phyloP scores from a whole-genome alignment of 2,329 filamentous ascomycete genomes.

The Thielaviopsis cerberus region DNA sequence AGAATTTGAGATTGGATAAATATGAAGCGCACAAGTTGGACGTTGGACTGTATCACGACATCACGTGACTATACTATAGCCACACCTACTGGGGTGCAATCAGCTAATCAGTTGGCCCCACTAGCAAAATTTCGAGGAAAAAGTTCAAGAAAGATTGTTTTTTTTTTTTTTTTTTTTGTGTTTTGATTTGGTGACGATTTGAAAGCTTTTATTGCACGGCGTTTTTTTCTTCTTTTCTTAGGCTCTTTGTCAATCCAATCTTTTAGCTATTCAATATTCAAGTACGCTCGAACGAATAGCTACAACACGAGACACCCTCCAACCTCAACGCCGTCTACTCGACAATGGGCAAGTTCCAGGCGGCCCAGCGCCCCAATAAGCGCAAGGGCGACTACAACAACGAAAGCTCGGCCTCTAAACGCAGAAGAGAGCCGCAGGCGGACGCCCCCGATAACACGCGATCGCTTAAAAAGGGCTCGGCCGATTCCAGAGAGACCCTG shows the following conservation, averaged over 20 bases:
- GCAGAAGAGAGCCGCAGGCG: constrained; percentile 1
- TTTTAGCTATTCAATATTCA: too few relatives aligned
- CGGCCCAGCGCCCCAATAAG: constrained; percentile 10
- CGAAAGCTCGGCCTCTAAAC: constrained; percentile 9
- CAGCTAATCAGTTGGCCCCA: constrained; percentile 10
- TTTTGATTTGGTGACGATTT: neutral
- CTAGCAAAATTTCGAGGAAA: constrained; percentile 11
- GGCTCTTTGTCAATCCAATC: too few relatives aligned
- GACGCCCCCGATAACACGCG: neutral
- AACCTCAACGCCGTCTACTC: neutral
- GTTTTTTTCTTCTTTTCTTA: neutral
- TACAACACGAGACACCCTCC: neutral
- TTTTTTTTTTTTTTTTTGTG: constrained; percentile 1
- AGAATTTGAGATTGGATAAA: neutral
- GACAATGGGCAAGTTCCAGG: constrained; percentile 11
- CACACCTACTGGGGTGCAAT: constrained; percentile 7
- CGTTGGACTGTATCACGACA: neutral
- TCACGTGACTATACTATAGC: constrained; percentile 1
- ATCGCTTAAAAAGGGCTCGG: constrained; percentile 2
- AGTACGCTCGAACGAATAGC: neutral
- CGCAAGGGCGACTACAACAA: constrained; percentile 11
- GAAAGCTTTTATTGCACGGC: neutral
- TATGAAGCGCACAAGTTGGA: neutral
- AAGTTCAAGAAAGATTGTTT: neutral
- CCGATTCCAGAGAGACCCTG: constrained; percentile 21